These are phyloP conservation scores for Mycena rosella DNA, from an alignment of 768 basidiomycete species.

Conservation along the genomic window DNA sequence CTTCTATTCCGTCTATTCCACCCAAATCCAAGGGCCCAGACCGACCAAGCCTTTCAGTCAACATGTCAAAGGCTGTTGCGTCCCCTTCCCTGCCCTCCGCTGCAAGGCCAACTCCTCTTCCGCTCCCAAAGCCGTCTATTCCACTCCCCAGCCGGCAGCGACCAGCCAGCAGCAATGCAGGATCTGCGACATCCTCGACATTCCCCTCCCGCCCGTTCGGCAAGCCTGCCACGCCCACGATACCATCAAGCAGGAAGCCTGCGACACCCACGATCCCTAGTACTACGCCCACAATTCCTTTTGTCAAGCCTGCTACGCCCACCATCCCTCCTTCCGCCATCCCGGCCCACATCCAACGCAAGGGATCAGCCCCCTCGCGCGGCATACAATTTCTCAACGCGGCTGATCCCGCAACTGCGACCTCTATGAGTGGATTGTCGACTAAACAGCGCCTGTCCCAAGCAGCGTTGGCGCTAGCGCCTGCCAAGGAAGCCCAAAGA, in stretches of 20 bases:
- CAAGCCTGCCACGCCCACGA: constrained; percentile 7
- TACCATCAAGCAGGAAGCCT: not conserved
- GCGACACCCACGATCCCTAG: constrained; percentile 1
- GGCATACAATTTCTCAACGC: not conserved
- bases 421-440: constrained; percentile 46
- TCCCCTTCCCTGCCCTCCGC: constrained; percentile 27
- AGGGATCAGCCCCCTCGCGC: constrained; percentile 12
- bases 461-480: constrained; percentile 36
- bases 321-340: constrained; percentile 3
- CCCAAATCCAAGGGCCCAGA: not conserved
- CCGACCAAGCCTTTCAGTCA: constrained; percentile 12
- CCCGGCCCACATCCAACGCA: constrained; percentile 15
- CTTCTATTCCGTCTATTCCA: not conserved
- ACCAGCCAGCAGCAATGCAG: constrained; percentile 41
- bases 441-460: constrained; percentile 54
- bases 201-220: constrained; percentile 6
- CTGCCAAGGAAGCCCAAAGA: constrained; percentile 37
- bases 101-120: constrained; percentile 25
- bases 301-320: constrained; percentile 16
- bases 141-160: constrained; percentile 33
- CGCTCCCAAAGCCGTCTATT: constrained; percentile 30
- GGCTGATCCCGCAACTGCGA: not conserved
- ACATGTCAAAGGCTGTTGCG: constrained; percentile 10
- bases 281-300: constrained; percentile 13
- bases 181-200: constrained; percentile 9